Base-by-base conservation (phyloP, 1,284 basidiomycete species). In the Microbotryum scabiosae region DNA sequence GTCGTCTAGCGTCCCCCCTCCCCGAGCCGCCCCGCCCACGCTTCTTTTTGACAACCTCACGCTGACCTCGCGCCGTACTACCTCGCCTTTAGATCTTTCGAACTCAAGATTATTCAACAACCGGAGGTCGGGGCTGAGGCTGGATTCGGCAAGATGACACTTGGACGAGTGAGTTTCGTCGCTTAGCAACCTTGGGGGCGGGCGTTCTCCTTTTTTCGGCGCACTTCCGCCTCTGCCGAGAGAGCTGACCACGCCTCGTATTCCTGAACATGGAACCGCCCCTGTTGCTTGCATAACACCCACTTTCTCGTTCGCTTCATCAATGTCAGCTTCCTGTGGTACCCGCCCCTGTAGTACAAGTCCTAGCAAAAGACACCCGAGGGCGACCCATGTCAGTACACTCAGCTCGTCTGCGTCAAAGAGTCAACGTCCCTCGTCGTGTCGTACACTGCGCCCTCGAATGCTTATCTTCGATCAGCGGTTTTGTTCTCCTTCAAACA, bases 341-440 rank as follows among this genome's bases (percentile, higher is more conserved):
- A 4, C 71, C 71, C 0, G 67, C 68, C 0, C 67, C 69, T 0
- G 57, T 72, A 9, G 60, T 72, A 5, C 67, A 69, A 53, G 49
- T 72, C 5, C 47, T 60, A 9, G 70, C 68, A 1, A 55, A 32
- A 10, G 53, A 68, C 46, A 53, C 36, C 6, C 7, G 41, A 0
- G 67, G 67, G 6, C 44, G 59, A 7, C 46, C 59, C 25, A 49
- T 69, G 71, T 72, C 20, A 54, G 69, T 61, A 23, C 20, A 28
- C 8, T 5, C 12, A 4, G 21, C 16, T 16, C 14, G 20, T 23
- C 21, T 56, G 7, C 16, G 8, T 23, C 51, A 12, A 44, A 5
- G 44, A 14, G 41, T 26, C 23, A 21, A 25, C 9, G 16, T 12
- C 21, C 20, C 7, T 16, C 3, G 8, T 18, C 7, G 9, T 16